Evolutionary conservation across 805 yeast species (phyloP), one percentile per base, ranked within the genome.

Genomic region (Candida vartiovaarae): DNA sequence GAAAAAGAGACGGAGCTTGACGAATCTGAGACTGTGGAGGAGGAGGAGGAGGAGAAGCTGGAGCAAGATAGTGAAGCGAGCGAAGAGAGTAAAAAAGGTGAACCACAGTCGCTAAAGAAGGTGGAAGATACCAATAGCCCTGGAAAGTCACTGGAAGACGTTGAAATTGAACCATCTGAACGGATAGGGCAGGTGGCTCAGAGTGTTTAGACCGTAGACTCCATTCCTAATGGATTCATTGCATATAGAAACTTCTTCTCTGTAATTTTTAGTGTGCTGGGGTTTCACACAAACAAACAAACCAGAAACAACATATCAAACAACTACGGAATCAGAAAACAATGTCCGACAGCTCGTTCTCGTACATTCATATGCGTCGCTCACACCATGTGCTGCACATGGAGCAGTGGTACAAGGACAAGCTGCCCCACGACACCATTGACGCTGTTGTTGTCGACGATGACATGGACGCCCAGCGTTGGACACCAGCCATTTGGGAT

Each of bases 311-410:
- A 11, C 33, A 32, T 9, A n/a, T 7, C 4, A n/a, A 32, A 33
- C 8, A 7, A 3, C 23, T 33, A 23, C 5, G 15, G 6, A 32
- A 11, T n/a, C 20, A 8, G 7, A 15, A 7, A 15, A 36, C 24
- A 7, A 39, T 33, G 41, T 33, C 36, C 4, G 41, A 39, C 27
- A 15, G 36, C 26, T 39, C 32, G 7, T 39, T 26, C 39, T 36
- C 23, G 11, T 46, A 53, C 34, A 38, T 57, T 2, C 61, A 61
- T 39, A 43, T 59, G 43, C 40, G 34, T 24, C 42, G 48, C 32
- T 52, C 63, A 1, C 64, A 39, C 63, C 67, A 46, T 46, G 64
- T 42, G 37, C 63, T 39, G 47, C 68, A 49, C 53, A 61, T 54
- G 61, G 65, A 51, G 36, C 60, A 55, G 38, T 60, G 64, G 64